Base-by-base conservation (phyloP, 768 basidiomycete genomes). In the Macrolepiota albuminosa region DNA sequence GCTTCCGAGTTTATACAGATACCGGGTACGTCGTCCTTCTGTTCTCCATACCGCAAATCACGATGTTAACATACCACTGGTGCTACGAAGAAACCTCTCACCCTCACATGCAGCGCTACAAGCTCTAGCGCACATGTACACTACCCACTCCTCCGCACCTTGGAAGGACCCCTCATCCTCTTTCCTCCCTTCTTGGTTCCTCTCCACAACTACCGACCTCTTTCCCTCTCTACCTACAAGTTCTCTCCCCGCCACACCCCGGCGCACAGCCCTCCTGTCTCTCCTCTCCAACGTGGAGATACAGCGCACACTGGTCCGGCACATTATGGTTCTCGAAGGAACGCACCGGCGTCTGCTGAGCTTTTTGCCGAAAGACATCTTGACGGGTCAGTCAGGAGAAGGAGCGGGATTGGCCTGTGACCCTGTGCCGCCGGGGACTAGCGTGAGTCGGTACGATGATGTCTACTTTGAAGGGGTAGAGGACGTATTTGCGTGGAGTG, bases 71-170 rank as follows among this genome's bases (percentile, higher is more conserved):
- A 8, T 9, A 34, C 10, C 34, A 56, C 21, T 3, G 21, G 6
- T 9, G 8, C 33, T 52, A 55, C 55, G 14, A 64, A 78, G 83
- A 52, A 70, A 68, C 56, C 68, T 82, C 18, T 67, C 75, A 0
- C 69, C 75, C 16, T 68, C 81, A 29, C 71, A 76, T 9, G 80
- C 82, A 0, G 70, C 82, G 2, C 73, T 93, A 0, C 89, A 97
- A 64, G 82, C 97, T 8, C 81, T 98, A 4, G 89, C 91, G 0
- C 91, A 95, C 67, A 83, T 98, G 26, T 98, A 98, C 70, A 91
- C 82, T 4, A 84, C 88, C 46, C 88, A 93, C 7, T 89, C 92
- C 0, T 78, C 73, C 9, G 70, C 85, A 0, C 70, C 96, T 2
- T 98, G 95, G 95, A 98, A 95, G 75, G 85, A 88, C 14, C 75